Conservation (phyloP, 192 early-diverging fungal species). For the Backusella macrospora region DNA sequence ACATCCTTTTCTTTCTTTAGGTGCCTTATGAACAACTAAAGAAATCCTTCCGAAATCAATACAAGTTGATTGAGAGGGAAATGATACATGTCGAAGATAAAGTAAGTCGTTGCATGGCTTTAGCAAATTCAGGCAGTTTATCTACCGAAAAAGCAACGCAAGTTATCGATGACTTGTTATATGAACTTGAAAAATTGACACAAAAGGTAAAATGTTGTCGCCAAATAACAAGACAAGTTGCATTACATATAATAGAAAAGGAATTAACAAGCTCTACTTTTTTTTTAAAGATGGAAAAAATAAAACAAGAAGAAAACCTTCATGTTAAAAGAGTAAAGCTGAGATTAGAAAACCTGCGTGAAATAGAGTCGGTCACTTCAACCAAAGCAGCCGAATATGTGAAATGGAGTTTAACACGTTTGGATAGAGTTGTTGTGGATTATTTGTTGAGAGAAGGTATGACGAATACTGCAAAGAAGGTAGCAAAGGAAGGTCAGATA, state of each 20-base stretch:
- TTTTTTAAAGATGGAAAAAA: constrained; percentile 58
- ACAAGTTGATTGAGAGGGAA: constrained; percentile 88
- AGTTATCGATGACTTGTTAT: constrained; percentile 67
- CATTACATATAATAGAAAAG: not conserved
- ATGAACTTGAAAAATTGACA: constrained; percentile 69
- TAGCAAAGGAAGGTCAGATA: constrained; percentile 64
- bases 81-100: constrained; percentile 49
- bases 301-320: constrained; percentile 73
- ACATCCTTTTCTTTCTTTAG: constrained; percentile 46
- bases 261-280: not conserved
- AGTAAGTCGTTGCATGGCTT: constrained; percentile 51
- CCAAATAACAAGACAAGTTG: not conserved
- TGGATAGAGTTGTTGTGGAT: constrained; percentile 92
- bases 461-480: constrained; percentile 68
- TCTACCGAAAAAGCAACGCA: constrained; percentile 55
- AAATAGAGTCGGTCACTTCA: constrained; percentile 66
- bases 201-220: constrained; percentile 64
- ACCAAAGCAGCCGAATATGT: constrained; percentile 73
- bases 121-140: constrained; percentile 46
- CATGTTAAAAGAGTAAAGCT: constrained; percentile 70
- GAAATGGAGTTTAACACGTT: constrained; percentile 83
- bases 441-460: constrained; percentile 93
- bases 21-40: constrained; percentile 89
- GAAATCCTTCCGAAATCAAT: constrained; percentile 66
- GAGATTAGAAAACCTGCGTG: constrained; percentile 77